Percentiles rank a stretch among this genome's conserved stretches.
phyloP scores from a whole-genome alignment of 2,329 filamentous ascomycete genomes.

The Byssochlamys sp. region DNA sequence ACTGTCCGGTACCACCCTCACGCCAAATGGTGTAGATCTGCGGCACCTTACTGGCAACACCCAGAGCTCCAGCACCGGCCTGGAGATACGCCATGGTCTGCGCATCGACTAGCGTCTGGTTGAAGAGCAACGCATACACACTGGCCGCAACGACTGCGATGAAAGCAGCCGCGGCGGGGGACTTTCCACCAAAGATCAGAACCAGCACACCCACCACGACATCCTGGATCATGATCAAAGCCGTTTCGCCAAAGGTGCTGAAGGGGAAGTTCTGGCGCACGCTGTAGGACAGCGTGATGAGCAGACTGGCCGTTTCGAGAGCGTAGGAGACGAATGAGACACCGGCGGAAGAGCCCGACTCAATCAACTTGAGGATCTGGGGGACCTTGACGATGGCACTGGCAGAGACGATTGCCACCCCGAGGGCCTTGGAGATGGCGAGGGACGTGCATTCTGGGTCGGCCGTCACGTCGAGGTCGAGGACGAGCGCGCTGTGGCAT shows the following conservation, averaged over 20 bases:
- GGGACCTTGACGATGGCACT: conserved; percentile 91
- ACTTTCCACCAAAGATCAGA: conserved; percentile 66
- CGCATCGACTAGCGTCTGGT: conserved; percentile 53
- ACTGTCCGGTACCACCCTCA: conserved; percentile 81
- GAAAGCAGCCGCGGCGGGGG: conserved; percentile 62
- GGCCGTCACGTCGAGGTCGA: conserved; percentile 67
- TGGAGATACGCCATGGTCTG: conserved; percentile 65
- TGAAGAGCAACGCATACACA: conserved; percentile 60
- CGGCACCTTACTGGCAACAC: conserved; percentile 82
- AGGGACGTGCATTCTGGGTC: conserved; percentile 75
- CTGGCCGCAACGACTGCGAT: conserved; percentile 64
- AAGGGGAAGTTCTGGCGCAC: conserved; percentile 85
- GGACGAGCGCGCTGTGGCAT: conserved; percentile 79
- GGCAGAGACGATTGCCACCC: conserved; percentile 84
- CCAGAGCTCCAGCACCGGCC: conserved; percentile 70
- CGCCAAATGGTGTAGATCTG: conserved; percentile 81
- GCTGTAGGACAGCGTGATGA: conserved; percentile 89
- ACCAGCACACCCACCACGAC: conserved; percentile 80
- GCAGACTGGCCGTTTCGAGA: conserved; percentile 77
- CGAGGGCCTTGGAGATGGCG: conserved; percentile 81
- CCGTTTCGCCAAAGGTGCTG: conserved; percentile 92
- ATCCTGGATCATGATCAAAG: conserved; percentile 84
- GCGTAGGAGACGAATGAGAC: conserved; percentile 84
- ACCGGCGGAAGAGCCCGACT: conserved; percentile 69
- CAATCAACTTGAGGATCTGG: conserved; percentile 85